These are phyloP conservation scores for Neofusicoccum umdonicola DNA, from an alignment of 2,329 filamentous ascomycete species.

Conservation along the genomic window DNA sequence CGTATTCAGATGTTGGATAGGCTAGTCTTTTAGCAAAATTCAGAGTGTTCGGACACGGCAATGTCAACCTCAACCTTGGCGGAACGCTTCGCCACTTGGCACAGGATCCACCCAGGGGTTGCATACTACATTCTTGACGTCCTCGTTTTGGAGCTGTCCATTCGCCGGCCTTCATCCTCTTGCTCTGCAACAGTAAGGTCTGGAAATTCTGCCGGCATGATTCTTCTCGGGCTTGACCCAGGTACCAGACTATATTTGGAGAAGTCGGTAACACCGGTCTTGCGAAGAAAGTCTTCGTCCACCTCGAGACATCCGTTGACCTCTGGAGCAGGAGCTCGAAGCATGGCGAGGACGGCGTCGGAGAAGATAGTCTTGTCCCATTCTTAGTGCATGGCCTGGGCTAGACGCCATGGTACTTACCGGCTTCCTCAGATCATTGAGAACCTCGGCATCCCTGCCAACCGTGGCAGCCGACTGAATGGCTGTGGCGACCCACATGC, in stretches of 20 bases:
- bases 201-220: conserved; percentile 72
- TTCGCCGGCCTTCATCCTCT: conserved; percentile 70
- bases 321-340: conserved; percentile 55
- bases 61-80: background rate
- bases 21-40: too few species aligned
- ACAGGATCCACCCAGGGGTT: background rate
- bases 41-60: too few species aligned
- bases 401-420: conserved; percentile 27
- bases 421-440: conserved; percentile 62
- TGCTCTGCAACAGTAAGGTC: conserved; percentile 73
- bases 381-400: conserved; percentile 14
- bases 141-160: conserved; percentile 58
- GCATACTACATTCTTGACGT: conserved; percentile 19
- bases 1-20: too few species aligned
- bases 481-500: conserved; percentile 77
- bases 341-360: conserved; percentile 72
- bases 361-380: conserved; percentile 64
- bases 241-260: conserved; percentile 67
- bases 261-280: conserved; percentile 68
- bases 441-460: conserved; percentile 45
- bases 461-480: conserved; percentile 76
- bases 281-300: conserved; percentile 77
- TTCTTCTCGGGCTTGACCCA: conserved; percentile 64
- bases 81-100: conserved; percentile 2
- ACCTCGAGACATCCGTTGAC: conserved; percentile 73